These are phyloP conservation scores for Hanseniaspora clermontiae DNA, from an alignment of 805 yeast species.

Conservation along the genomic window DNA sequence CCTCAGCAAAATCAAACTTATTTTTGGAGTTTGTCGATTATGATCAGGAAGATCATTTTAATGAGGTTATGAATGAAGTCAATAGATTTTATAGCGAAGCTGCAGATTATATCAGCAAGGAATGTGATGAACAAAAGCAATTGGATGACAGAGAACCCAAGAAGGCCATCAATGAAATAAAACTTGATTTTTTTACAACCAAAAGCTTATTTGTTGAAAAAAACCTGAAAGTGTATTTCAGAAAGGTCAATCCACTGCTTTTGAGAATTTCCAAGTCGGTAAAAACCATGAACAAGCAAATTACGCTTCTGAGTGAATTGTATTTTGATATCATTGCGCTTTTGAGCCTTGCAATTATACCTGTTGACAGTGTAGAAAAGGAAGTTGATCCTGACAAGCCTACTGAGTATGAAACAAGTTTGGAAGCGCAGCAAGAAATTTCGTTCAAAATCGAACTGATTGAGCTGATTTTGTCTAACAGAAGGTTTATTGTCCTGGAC, in stretches of 20 bases:
- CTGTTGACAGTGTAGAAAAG: constrained; percentile 15
- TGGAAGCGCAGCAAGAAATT: constrained; percentile 63
- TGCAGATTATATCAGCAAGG: not conserved
- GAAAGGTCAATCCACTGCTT: not conserved
- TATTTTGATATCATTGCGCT: constrained; percentile 16
- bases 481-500: constrained; percentile 23
- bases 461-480: constrained; percentile 35
- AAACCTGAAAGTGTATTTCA: not conserved
- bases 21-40: constrained; percentile 14
- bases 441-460: constrained; percentile 45
- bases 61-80: not conserved
- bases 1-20: not conserved
- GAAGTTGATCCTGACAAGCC: constrained; percentile 35
- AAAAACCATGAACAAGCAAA: constrained; percentile 20
- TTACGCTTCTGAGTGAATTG: constrained; percentile 20
- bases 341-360: constrained; percentile 23
- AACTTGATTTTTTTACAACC: constrained; percentile 7
- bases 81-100: not conserved
- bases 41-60: constrained; percentile 19
- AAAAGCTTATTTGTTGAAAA: constrained; percentile 14
- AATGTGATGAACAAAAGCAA: not conserved
- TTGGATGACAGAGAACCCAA: not conserved
- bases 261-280: constrained; percentile 6
- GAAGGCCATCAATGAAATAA: not conserved
- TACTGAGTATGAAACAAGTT: constrained; percentile 63